A percentile compares a stretch with the other conserved stretches of the same genome.
Conservation (phyloP, 768 basidiomycete genomes). For the Phanerodontia chrysosporium region DNA sequence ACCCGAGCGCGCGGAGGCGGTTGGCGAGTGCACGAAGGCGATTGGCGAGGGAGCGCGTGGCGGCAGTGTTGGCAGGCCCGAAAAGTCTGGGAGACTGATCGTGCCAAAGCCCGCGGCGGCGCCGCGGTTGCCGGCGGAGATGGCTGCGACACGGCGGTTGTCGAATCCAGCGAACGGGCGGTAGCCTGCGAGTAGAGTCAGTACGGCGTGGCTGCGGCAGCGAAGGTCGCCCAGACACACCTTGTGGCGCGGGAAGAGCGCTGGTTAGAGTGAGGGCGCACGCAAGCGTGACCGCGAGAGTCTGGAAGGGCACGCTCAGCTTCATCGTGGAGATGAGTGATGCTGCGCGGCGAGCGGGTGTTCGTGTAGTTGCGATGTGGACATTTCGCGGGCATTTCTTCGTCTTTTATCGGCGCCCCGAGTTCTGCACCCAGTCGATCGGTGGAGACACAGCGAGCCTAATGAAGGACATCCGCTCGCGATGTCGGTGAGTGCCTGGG, state of each 20-base stretch:
- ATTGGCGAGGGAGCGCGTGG: background rate
- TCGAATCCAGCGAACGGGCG: background rate
- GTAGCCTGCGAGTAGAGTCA: too few species aligned
- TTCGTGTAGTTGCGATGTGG: too few species aligned
- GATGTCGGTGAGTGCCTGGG: too few species aligned
- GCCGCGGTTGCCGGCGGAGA: too few species aligned
- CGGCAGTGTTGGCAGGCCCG: background rate
- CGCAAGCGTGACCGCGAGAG: background rate
- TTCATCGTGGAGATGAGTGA: background rate
- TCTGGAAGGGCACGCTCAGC: background rate
- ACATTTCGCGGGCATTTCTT: too few species aligned
- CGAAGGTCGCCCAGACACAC: too few species aligned
- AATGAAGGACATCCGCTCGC: too few species aligned
- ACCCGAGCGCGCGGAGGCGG: background rate
- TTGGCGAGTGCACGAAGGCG: background rate
- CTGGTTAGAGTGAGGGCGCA: background rate
- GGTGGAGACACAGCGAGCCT: too few species aligned
- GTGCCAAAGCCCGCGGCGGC: background rate
- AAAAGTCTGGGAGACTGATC: background rate
- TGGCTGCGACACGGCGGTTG: background rate
- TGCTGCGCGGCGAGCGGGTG: too few species aligned
- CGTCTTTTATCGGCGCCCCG: too few species aligned
- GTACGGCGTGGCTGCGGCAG: too few species aligned
- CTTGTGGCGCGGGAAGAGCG: background rate
- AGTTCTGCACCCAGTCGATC: too few species aligned